These are phyloP conservation scores for Pouteria campechiana DNA, from an alignment of 179 eudicot genomes.

Conservation along the genomic window DNA sequence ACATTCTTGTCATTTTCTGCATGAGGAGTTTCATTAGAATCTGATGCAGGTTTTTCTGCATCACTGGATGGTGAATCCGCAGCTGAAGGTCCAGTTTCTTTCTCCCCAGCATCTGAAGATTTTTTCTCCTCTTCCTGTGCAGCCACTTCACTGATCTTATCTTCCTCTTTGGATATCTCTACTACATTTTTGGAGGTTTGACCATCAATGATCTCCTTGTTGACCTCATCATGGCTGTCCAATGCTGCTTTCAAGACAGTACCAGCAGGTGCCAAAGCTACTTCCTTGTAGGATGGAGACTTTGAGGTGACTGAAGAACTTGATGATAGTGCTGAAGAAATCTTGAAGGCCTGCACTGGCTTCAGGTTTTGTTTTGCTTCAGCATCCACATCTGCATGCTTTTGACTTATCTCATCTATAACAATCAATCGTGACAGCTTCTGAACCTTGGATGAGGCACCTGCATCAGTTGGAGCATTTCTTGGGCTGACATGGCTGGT, in stretches of 20 bases:
- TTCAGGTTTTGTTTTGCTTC: too few species aligned
- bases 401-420: too few species aligned
- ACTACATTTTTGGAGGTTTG: constrained; percentile 7
- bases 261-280: constrained; percentile 91
- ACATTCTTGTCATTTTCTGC: constrained; percentile 39
- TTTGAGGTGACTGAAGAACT: constrained; percentile 58
- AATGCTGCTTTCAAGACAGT: constrained; percentile 62
- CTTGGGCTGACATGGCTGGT: constrained; percentile 15
- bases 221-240: constrained; percentile 43
- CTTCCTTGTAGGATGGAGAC: constrained; percentile 90
- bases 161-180: constrained; percentile 31
- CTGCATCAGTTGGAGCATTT: constrained; percentile 17
- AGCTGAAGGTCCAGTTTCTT: constrained; percentile 25
- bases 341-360: constrained; percentile 15
- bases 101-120: constrained; percentile 9
- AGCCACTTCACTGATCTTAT: constrained; percentile 5
- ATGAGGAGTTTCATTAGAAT: constrained; percentile 18
- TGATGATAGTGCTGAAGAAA: constrained; percentile 18
- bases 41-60: constrained; percentile 15
- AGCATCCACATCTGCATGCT: too few species aligned
- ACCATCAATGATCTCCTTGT: constrained; percentile 25
- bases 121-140: constrained; percentile 25
- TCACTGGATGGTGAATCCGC: too few species aligned
- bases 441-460: constrained; percentile 14
- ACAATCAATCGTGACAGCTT: constrained; percentile 15